Percentiles rank a stretch among this genome's conserved stretches.
These are phyloP conservation scores for Adansonia digitata DNA, from an alignment of 345 rosid species.

Conservation along the genomic window DNA sequence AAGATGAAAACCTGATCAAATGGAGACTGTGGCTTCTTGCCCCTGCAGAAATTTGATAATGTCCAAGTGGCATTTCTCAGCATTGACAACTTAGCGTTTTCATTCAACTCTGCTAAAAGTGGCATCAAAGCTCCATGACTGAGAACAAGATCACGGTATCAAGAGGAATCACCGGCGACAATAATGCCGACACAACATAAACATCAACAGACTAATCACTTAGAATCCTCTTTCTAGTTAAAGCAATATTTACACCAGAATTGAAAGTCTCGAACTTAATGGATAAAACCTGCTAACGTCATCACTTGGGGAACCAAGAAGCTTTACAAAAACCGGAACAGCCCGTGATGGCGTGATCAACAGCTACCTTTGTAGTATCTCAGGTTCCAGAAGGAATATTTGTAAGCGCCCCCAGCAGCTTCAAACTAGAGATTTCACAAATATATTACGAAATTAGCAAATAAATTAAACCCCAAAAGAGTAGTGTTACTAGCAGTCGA, in stretches of 20 bases:
- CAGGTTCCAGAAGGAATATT: conserved; percentile 94
- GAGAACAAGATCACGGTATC: conserved; percentile 84
- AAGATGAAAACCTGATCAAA: conserved; percentile 61
- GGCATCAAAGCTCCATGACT: conserved; percentile 62
- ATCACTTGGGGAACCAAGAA: conserved; percentile 65
- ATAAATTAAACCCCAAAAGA: neutral
- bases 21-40: conserved; percentile 87
- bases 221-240: too few species aligned
- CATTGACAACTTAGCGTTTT: conserved; percentile 83
- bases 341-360: conserved; percentile 76
- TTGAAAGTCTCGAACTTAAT: neutral
- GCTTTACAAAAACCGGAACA: conserved; percentile 71
- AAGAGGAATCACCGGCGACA: conserved; percentile 89
- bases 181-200: conserved; percentile 93
- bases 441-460: neutral
- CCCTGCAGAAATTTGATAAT: conserved; percentile 85
- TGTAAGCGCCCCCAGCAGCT: conserved; percentile 87
- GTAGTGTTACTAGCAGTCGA: neutral
- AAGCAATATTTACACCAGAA: too few species aligned
- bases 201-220: neutral
- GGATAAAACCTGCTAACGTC: conserved; percentile 48
- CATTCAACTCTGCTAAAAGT: conserved; percentile 62
- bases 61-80: conserved; percentile 98
- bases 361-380: conserved; percentile 74
- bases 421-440: conserved; percentile 47